phyloP scores from a whole-genome alignment of 192 early-diverging fungal genomes.

The Mortierella antarctica region DNA sequence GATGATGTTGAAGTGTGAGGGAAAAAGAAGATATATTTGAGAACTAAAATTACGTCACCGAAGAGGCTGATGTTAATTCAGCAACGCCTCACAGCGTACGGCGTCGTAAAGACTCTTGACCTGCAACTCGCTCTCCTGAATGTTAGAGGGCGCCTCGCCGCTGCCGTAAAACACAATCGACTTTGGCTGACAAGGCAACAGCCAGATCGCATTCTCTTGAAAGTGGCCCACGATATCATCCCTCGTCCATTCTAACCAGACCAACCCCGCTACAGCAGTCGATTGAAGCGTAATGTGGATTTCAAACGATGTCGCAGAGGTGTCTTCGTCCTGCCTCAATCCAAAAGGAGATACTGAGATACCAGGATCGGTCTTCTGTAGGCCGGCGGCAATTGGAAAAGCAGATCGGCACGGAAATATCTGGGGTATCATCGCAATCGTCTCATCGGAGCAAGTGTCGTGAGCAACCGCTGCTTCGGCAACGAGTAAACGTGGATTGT shows the following conservation, averaged over 20 bases:
- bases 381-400: neutral
- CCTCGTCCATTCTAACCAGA: slow-evolving; percentile 27
- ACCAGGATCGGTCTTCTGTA: neutral
- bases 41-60: slow-evolving; percentile 2
- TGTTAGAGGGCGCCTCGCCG: neutral
- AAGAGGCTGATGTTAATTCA: too few species aligned
- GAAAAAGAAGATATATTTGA: neutral
- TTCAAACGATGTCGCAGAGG: neutral
- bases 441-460: neutral
- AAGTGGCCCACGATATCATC: slow-evolving; percentile 24
- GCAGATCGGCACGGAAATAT: slow-evolving; percentile 13
- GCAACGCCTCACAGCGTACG: neutral
- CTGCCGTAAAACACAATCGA: slow-evolving; percentile 6
- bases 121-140: neutral
- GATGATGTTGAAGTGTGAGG: neutral
- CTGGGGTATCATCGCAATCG: slow-evolving; percentile 25
- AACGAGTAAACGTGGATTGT: neutral
- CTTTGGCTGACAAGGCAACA: slow-evolving; percentile 7
- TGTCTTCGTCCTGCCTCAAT: neutral
- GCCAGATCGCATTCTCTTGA: slow-evolving; percentile 34
- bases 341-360: neutral
- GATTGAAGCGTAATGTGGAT: slow-evolving; percentile 16
- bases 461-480: neutral
- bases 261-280: slow-evolving; percentile 9
- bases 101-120: slow-evolving; percentile 18